Percentiles rank a stretch among this genome's conserved stretches.
phyloP scores from a whole-genome alignment of 225 moss, liverwort and hornwort species.

The Bryoerythrophyllum caledonicum region DNA sequence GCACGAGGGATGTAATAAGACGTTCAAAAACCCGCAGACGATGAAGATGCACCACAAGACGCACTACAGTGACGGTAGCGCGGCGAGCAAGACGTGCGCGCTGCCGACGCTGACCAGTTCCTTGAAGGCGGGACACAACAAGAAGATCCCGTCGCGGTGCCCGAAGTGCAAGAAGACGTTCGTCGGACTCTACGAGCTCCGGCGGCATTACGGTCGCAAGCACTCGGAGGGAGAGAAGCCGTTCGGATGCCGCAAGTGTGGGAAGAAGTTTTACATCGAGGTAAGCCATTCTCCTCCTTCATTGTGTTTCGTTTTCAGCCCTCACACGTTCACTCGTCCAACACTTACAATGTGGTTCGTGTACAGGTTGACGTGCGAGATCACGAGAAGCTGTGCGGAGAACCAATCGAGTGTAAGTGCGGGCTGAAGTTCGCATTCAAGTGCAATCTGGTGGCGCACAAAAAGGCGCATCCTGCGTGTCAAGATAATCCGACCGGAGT shows the following conservation, averaged over 20 bases:
- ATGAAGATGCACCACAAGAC: conserved; percentile 75
- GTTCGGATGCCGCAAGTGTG: conserved; percentile 53
- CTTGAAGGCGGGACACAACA: conserved; percentile 58
- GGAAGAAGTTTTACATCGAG: conserved; percentile 62
- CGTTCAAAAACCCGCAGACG: conserved; percentile 66
- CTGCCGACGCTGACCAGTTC: conserved; percentile 28
- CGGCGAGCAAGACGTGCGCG: conserved; percentile 29
- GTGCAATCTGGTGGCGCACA: conserved; percentile 92
- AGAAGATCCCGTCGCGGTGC: conserved; percentile 61
- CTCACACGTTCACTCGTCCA: neutral
- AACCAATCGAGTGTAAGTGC: conserved; percentile 87
- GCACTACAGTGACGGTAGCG: conserved; percentile 45
- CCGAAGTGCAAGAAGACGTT: conserved; percentile 61
- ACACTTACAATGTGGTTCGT: neutral
- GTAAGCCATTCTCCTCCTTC: neutral
- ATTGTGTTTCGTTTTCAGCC: no score
- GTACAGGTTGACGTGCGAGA: conserved; percentile 75
- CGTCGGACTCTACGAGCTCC: conserved; percentile 57
- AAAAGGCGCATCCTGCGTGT: conserved; percentile 79
- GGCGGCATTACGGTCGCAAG: conserved; percentile 58
- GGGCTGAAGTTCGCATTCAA: conserved; percentile 95
- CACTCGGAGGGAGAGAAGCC: conserved; percentile 63
- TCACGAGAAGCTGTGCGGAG: conserved; percentile 93
- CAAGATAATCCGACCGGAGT: conserved; percentile 44
- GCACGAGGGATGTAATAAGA: conserved; percentile 46